Evolutionary conservation across 2,329 filamentous ascomycete genomes (phyloP), one percentile per base, ranked within the genome.

Genomic region (Coniochaeta sp.): DNA sequence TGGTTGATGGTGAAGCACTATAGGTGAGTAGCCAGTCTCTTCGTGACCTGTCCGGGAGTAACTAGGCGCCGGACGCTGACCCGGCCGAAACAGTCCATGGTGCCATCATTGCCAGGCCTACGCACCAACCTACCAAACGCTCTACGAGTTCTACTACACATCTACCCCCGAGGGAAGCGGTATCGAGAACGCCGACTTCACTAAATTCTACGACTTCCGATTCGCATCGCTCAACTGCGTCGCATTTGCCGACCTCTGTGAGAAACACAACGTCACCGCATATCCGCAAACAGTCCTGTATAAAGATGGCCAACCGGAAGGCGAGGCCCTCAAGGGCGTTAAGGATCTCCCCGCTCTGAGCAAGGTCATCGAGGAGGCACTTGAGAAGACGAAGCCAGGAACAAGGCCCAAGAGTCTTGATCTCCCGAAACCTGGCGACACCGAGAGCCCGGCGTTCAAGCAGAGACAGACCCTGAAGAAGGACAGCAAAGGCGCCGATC

Each of bases 111-210:
- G 93, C 77, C 82, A 82, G 71, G 79, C 82, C 57, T 90, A 91
- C 69, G 91, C 90, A 58, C 95, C 95, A 8, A 88, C 85, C 58
- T 97, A 86, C 80, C 92, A 98, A 75, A 97, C 93, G 6, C 75
- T 93, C 16, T 96, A 98, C 80, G 95, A 99, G 77, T 97, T 88
- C 74, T 99, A 97, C 78, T 79, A 91, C 77, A 97, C 93, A 40
- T 95, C 91, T 40, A 88, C 91, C 68, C 88, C 89, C 17, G 77
- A 88, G 72, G 67, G 79, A 76, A 67, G 78, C 73, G 66, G 83
- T 77, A 75, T 82, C 76, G 67, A 79, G 72, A 64, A 84, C 76
- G 76, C 81, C 44, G 74, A 76, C 31, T 97, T 97, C 70, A 86
- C 87, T 34, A 81, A 87, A 59, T 95, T 87, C 73, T 98, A 98